Evolutionary conservation across 2,329 filamentous ascomycete genomes (phyloP).

Genomic region (Fusarium nematophilum): DNA sequence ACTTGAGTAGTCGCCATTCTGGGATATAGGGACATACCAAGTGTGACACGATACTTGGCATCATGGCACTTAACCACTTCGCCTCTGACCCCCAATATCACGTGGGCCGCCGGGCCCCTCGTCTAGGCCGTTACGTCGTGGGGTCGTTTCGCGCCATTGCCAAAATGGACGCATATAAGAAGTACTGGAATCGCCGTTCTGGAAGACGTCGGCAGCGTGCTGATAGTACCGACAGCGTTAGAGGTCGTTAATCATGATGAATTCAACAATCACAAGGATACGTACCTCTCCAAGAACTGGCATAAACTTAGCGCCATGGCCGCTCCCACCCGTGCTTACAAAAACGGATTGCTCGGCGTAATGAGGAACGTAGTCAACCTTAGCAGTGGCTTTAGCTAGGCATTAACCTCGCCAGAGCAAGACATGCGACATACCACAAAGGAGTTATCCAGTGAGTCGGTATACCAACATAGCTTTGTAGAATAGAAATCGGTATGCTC

Average conservation of each 20-base stretch:
- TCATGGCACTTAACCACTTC: too few relatives aligned
- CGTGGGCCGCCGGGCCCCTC: conserved; percentile 39
- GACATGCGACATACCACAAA: background rate
- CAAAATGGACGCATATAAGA: conserved; percentile 48
- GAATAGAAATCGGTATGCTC: background rate
- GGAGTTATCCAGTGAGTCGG: background rate
- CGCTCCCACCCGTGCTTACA: conserved; percentile 50
- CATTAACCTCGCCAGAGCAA: too few relatives aligned
- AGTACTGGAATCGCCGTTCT: conserved; percentile 39
- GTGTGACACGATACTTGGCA: too few relatives aligned
- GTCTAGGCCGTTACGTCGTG: conserved; percentile 46
- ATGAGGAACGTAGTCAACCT: conserved; percentile 49
- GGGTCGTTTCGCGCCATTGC: conserved; percentile 44
- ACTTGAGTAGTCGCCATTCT: too few relatives aligned
- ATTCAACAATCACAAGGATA: too few relatives aligned
- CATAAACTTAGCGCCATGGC: conserved; percentile 52
- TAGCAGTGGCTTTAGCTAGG: too few relatives aligned
- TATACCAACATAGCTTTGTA: background rate
- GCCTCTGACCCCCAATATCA: too few relatives aligned
- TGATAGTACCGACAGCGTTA: too few relatives aligned
- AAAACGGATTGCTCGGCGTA: conserved; percentile 47
- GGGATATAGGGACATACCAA: too few relatives aligned
- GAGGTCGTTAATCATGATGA: too few relatives aligned
- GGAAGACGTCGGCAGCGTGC: conserved; percentile 48
- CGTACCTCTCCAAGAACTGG: conserved; percentile 50